Percentiles rank a stretch among this genome's conserved stretches.
Conservation (phyloP, 352 stramenopile genomes). For the Globisporangium solare region DNA sequence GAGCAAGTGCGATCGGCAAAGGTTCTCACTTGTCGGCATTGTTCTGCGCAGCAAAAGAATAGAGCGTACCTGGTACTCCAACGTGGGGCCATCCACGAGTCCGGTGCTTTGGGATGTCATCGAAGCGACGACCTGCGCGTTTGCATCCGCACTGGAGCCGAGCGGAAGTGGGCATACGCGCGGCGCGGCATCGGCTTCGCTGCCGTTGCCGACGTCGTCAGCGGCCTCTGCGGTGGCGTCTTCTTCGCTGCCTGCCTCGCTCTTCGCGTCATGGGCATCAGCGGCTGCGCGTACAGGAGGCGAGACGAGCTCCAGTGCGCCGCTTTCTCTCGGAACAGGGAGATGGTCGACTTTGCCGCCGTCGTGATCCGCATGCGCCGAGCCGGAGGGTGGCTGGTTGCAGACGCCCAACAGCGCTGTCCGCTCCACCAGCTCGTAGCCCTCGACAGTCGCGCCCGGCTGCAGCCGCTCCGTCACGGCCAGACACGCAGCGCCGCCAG, state of each 20-base stretch:
- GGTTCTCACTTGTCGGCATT: background rate
- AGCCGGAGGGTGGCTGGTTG: conserved; percentile 24
- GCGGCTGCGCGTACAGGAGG: conserved; percentile 16
- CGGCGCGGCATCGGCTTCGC: background rate
- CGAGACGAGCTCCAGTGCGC: background rate
- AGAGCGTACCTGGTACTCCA: conserved; percentile 55
- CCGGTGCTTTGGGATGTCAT: background rate
- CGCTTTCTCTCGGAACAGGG: background rate
- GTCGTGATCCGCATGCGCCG: background rate
- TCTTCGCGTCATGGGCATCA: conserved; percentile 12
- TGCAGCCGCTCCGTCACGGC: conserved; percentile 26
- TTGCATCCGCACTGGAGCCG: conserved; percentile 9
- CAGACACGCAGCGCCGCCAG: conserved; percentile 20
- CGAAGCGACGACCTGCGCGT: conserved; percentile 6
- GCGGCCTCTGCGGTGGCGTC: background rate
- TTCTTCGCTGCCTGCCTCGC: background rate
- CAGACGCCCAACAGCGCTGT: conserved; percentile 60
- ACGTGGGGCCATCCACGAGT: conserved; percentile 40
- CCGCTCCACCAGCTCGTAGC: conserved; percentile 72
- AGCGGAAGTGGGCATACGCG: conserved; percentile 15
- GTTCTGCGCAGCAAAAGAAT: background rate
- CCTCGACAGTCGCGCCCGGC: conserved; percentile 40
- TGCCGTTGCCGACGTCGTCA: background rate
- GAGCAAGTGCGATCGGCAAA: background rate
- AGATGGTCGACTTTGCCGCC: background rate